Percentiles rank a stretch among this genome's conserved stretches.
phyloP scores from a whole-genome alignment of 2,329 filamentous ascomycete genomes.

The Ophiognomonia clavigignenti-juglandacearum region DNA sequence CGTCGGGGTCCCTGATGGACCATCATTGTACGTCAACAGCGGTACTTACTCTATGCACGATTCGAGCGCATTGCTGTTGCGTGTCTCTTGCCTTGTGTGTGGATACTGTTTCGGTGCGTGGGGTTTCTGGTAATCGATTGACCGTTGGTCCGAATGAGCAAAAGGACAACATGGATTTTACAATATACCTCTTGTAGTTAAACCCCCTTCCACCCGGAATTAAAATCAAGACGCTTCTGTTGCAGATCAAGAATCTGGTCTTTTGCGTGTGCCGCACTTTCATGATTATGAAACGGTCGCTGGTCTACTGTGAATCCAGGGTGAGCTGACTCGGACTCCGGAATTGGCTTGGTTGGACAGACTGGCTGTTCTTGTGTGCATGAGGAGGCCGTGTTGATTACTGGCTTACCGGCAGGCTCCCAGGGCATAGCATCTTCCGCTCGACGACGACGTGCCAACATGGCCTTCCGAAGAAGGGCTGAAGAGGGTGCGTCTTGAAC shows the following conservation, averaged over 20 bases:
- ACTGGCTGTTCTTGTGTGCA: no score
- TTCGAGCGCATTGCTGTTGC: constrained; percentile 4
- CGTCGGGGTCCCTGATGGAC: constrained; percentile 8
- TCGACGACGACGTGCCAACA: no score
- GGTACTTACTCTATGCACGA: constrained; percentile 4
- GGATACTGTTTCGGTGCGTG: constrained; percentile 12
- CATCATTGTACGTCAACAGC: constrained; percentile 10
- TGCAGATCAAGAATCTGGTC: not conserved
- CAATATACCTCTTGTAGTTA: constrained; percentile 18
- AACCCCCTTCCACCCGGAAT: not conserved
- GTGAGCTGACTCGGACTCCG: no score
- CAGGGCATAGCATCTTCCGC: no score
- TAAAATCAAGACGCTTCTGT: not conserved
- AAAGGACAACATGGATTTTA: constrained; percentile 14
- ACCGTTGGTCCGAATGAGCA: constrained; percentile 4
- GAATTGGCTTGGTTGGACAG: no score
- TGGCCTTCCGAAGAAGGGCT: no score
- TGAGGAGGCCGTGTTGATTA: no score
- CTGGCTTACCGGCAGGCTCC: no score
- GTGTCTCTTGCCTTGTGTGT: constrained; percentile 10
- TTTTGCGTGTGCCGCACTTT: no score
- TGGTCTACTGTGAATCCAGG: no score
- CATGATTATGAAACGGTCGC: no score
- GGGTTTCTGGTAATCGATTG: constrained; percentile 13
- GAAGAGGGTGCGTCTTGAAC: no score